A percentile compares a stretch with the other conserved stretches of the same genome.
phyloP scores from a whole-genome alignment of 768 basidiomycete species.

The Phanerodontia chrysosporium region DNA sequence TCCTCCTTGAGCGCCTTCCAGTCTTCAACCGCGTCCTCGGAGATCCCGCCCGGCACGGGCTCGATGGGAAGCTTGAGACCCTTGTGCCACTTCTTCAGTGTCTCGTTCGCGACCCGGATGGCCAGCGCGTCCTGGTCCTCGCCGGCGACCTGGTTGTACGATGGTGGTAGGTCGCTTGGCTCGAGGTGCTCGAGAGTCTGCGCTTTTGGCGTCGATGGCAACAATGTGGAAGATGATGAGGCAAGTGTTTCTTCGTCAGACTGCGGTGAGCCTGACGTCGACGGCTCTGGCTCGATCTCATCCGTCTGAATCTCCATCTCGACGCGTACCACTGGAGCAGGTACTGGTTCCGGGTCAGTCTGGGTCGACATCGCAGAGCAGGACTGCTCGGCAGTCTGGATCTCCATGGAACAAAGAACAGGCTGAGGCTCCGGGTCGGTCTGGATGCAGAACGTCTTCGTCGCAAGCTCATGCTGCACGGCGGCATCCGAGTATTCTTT shows the following conservation, averaged over 20 bases:
- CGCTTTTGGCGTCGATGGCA: constrained; percentile 67
- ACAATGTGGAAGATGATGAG: constrained; percentile 70
- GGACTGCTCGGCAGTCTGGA: constrained; percentile 48
- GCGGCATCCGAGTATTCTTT: constrained; percentile 75
- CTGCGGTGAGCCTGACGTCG: constrained; percentile 43
- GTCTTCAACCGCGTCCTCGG: constrained; percentile 64
- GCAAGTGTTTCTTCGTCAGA: constrained; percentile 47
- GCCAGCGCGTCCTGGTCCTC: constrained; percentile 37
- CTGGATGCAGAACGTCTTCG: constrained; percentile 40
- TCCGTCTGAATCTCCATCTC: constrained; percentile 65
- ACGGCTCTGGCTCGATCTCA: constrained; percentile 24
- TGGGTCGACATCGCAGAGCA: constrained; percentile 30
- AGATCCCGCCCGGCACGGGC: constrained; percentile 47
- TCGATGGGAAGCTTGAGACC: constrained; percentile 47
- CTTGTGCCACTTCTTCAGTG: constrained; percentile 68
- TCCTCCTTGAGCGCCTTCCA: constrained; percentile 80
- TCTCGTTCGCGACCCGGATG: constrained; percentile 49
- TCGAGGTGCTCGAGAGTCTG: constrained; percentile 31
- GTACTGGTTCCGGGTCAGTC: constrained; percentile 34
- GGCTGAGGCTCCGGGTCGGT: constrained; percentile 58
- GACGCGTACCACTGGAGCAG: constrained; percentile 22
- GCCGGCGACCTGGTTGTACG: constrained; percentile 59
- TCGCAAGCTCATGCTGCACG: constrained; percentile 61
- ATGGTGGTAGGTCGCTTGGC: constrained; percentile 61
- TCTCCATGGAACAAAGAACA: constrained; percentile 41